Evolutionary conservation across 441 rosid genomes (phyloP), one percentile per base, ranked within the genome.

Genomic region (Flueggea neowawraea): DNA sequence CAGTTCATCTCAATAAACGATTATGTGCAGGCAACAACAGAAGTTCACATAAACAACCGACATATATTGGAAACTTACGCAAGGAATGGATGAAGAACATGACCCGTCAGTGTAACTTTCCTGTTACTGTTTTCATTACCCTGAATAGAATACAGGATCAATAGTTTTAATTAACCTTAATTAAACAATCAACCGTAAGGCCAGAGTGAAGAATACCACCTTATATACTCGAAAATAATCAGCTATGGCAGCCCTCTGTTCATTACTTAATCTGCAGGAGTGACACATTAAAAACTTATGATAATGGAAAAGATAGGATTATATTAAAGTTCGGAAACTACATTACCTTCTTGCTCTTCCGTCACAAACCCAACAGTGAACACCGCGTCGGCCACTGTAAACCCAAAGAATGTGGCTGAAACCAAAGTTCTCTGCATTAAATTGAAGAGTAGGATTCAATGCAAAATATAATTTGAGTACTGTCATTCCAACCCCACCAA

Each of bases 301-400:
- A 36, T 36, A 5, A 36, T 5, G 9, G 9, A 36, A 36, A 36
- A 36, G 41, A 36, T 8, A 36, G 41, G 6, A 36, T 36, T 8
- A 36, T 8, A 49, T 12, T 55, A 41, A 62, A 53, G 31, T 44
- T 54, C 64, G 48, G 17, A 55, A 57, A 52, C 11, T 16, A 58
- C 49, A 66, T 66, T 65, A 89, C 99, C 96, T 86, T 75, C 95
- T 87, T 53, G 97, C 97, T 84, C 82, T 94, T 52, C 83, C 83
- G 78, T 94, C 96, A 79, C 95, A 94, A 73, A 94, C 99, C 99
- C 97, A 94, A 74, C 96, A 94, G 63, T 94, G 99, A 69, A 94
- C 97, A 65, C 99, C 97, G 75, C 92, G 96, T 0, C 96, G 86
- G n/a, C 99, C 99, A 58, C 97, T 94, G 64, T 75, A 94, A 61